These are phyloP conservation scores for Penicillium psychrofluorescens DNA, from an alignment of 495 filamentous ascomycete species.

Conservation along the genomic window DNA sequence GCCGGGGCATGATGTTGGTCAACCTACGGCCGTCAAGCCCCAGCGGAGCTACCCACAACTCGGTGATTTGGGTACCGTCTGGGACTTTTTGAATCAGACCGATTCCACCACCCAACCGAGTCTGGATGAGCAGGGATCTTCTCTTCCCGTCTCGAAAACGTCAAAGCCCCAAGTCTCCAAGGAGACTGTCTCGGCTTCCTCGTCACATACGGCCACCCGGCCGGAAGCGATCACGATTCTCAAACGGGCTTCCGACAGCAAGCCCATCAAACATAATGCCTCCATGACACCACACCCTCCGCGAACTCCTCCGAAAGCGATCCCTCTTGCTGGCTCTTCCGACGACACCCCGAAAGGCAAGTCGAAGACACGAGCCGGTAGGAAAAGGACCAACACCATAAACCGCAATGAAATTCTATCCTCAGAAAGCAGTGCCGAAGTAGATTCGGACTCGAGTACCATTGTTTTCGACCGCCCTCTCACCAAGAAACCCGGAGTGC, in stretches of 20 bases:
- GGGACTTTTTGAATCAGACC: conserved; percentile 21
- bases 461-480: conserved; percentile 27
- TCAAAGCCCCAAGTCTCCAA: neutral
- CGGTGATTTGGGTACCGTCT: conserved; percentile 33
- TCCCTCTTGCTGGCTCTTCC: conserved; percentile 1
- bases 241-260: neutral
- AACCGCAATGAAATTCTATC: conserved; percentile 6
- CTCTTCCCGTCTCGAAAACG: neutral
- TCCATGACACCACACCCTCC: conserved; percentile 1
- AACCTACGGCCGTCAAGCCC: neutral
- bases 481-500: conserved; percentile 7
- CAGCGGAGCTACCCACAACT: conserved; percentile 13
- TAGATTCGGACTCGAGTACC: conserved; percentile 26
- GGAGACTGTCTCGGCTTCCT: neutral
- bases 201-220: neutral
- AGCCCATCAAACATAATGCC: neutral
- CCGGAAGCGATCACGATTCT: conserved; percentile 3
- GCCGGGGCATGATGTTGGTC: neutral
- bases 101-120: neutral
- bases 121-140: neutral
- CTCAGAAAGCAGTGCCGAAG: conserved; percentile 25
- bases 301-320: conserved; percentile 7
- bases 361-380: neutral
- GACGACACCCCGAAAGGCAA: conserved; percentile 5
- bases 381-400: conserved; percentile 1